Evolutionary conservation across 768 basidiomycete genomes (phyloP).

Genomic region (Nevesoporus exiguus): DNA sequence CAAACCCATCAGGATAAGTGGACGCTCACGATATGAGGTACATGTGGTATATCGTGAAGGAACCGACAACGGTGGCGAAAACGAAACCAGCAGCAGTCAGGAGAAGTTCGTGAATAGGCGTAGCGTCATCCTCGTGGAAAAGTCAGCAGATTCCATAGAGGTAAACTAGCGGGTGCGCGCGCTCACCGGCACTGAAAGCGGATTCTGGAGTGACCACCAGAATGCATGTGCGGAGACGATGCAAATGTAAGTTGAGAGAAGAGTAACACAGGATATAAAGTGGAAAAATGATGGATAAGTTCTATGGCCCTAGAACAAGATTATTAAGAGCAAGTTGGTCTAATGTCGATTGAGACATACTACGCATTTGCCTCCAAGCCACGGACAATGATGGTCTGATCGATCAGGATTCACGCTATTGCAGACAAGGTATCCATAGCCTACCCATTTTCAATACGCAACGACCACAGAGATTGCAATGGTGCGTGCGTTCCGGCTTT

Average conservation of each 20-base stretch:
- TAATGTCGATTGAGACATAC: conserved; percentile 38
- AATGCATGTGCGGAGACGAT: conserved; percentile 51
- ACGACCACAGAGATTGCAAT: conserved; percentile 69
- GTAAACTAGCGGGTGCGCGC: not conserved
- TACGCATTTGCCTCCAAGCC: conserved; percentile 75
- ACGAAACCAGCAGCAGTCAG: conserved; percentile 57
- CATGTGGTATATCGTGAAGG: conserved; percentile 72
- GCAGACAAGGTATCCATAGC: conserved; percentile 19
- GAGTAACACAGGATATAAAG: conserved; percentile 61
- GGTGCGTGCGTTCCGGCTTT: conserved; percentile 78
- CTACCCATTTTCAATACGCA: conserved; percentile 85
- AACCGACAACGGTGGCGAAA: conserved; percentile 65
- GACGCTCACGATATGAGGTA: conserved; percentile 67
- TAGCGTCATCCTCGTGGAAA: conserved; percentile 49
- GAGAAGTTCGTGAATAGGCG: conserved; percentile 68
- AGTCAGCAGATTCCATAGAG: conserved; percentile 1
- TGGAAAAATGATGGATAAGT: conserved; percentile 84
- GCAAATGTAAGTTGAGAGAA: conserved; percentile 61
- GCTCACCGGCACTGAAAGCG: conserved; percentile 54
- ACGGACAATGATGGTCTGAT: conserved; percentile 84
- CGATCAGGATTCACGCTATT: conserved; percentile 6
- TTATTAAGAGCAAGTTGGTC: not conserved
- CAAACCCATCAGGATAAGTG: not conserved
- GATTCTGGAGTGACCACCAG: conserved; percentile 63
- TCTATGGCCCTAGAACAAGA: conserved; percentile 59